phyloP scores from a whole-genome alignment of 176 grass and related monocot genomes.

The Urochloa ruziziensis region DNA sequence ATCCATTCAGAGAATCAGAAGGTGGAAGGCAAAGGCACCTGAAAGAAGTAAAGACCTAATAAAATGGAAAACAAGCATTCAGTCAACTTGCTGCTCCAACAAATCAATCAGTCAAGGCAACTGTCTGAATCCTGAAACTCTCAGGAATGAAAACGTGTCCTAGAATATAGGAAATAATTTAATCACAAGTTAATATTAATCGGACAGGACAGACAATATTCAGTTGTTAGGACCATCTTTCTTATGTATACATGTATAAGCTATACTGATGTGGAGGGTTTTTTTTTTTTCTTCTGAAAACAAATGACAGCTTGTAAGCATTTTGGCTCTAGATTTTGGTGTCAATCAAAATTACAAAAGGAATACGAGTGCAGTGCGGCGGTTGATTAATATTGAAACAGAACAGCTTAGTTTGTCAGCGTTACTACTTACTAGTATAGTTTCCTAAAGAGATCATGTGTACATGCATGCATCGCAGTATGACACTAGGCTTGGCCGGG shows the following conservation, averaged over 20 bases:
- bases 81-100: background rate
- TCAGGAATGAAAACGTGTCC: background rate
- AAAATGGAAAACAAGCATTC: too few relatives aligned
- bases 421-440: background rate
- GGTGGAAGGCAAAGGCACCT: too few relatives aligned
- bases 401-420: background rate
- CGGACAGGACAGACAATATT: background rate
- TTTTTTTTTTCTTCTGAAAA: background rate
- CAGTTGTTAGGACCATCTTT: background rate
- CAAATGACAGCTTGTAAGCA: background rate
- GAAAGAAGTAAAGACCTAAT: too few relatives aligned
- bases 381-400: background rate
- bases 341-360: slow-evolving; percentile 5
- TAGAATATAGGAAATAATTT: background rate
- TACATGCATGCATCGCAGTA: slow-evolving; percentile 18
- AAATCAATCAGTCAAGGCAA: background rate
- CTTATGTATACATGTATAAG: background rate
- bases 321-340: background rate
- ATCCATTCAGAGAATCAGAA: too few relatives aligned
- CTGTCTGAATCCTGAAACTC: background rate
- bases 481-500: too few relatives aligned
- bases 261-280: background rate
- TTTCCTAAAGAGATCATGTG: background rate
- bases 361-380: background rate
- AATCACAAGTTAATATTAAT: background rate